Evolutionary conservation across 2,329 filamentous ascomycete genomes (phyloP).

Genomic region (Colletotrichum kahawae): DNA sequence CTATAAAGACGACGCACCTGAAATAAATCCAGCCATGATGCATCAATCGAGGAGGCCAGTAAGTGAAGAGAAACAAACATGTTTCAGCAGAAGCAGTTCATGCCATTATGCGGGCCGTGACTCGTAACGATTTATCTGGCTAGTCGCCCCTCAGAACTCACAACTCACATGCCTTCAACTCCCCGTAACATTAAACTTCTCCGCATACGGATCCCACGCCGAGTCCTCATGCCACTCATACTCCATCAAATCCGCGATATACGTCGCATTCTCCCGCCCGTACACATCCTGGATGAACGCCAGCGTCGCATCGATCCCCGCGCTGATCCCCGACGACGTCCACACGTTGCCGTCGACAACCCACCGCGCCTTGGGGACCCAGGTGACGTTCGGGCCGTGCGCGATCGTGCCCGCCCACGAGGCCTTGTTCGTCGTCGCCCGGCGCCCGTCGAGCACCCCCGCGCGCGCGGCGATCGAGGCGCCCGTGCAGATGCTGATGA

Average conservation of each 20-base stretch:
- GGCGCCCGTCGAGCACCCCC: conserved; percentile 56
- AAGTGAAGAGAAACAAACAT: background rate
- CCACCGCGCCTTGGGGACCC: conserved; percentile 61
- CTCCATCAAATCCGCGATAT: conserved; percentile 58
- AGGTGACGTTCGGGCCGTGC: conserved; percentile 48
- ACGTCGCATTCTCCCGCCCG: conserved; percentile 53
- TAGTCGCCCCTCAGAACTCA: background rate
- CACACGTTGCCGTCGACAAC: conserved; percentile 62
- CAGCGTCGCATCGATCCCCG: conserved; percentile 66
- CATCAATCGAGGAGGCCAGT: background rate
- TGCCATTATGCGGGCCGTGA: background rate
- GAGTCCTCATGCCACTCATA: conserved; percentile 60
- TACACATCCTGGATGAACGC: conserved; percentile 61
- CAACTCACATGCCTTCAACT: background rate
- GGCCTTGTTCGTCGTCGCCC: conserved; percentile 64
- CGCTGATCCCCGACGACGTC: conserved; percentile 62
- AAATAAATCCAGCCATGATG: accelerated
- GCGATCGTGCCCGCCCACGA: conserved; percentile 46
- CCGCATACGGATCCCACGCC: conserved; percentile 52
- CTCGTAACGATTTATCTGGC: background rate
- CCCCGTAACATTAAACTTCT: conserved; percentile 11
- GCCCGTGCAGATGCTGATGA: conserved; percentile 65
- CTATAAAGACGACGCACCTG: background rate
- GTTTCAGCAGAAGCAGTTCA: accelerated
- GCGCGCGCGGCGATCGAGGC: conserved; percentile 53